phyloP scores from a whole-genome alignment of 345 rosid genomes.

The Salix caprea region DNA sequence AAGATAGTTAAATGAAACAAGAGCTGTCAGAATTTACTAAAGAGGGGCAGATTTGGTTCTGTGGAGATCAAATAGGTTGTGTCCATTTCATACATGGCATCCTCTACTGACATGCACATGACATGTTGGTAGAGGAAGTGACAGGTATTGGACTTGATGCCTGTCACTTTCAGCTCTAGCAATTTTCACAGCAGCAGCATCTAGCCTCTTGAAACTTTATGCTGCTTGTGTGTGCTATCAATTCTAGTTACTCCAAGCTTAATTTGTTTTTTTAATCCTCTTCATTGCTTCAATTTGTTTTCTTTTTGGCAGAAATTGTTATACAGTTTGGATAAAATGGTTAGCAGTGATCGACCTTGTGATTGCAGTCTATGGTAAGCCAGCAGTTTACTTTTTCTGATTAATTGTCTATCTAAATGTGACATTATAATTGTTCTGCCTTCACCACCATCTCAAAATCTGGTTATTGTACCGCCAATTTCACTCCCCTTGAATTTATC shows the following conservation, averaged over 20 bases:
- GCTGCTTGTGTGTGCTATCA: background rate
- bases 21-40: background rate
- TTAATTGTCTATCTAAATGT: slow-evolving; percentile 1
- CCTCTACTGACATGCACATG: background rate
- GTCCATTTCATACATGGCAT: slow-evolving; percentile 3
- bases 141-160: background rate
- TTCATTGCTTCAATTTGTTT: slow-evolving; percentile 3
- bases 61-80: background rate
- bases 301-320: slow-evolving; percentile 55
- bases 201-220: background rate
- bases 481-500: background rate
- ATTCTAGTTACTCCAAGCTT: slow-evolving; percentile 3
- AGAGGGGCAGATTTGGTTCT: background rate
- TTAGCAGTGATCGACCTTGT: slow-evolving; percentile 75
- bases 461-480: slow-evolving; percentile 5
- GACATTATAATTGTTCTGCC: background rate
- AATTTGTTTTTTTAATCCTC: background rate
- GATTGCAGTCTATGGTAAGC: slow-evolving; percentile 66
- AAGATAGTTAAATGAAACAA: background rate
- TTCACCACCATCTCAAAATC: background rate
- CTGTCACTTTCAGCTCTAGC: background rate
- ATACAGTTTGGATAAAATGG: slow-evolving; percentile 70
- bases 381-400: slow-evolving; percentile 1
- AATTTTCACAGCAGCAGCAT: background rate
- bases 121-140: background rate